Percentiles rank a stretch among this genome's conserved stretches.
Evolutionary conservation across 305 asterid species (phyloP).

Genomic region (Andrographis paniculata): DNA sequence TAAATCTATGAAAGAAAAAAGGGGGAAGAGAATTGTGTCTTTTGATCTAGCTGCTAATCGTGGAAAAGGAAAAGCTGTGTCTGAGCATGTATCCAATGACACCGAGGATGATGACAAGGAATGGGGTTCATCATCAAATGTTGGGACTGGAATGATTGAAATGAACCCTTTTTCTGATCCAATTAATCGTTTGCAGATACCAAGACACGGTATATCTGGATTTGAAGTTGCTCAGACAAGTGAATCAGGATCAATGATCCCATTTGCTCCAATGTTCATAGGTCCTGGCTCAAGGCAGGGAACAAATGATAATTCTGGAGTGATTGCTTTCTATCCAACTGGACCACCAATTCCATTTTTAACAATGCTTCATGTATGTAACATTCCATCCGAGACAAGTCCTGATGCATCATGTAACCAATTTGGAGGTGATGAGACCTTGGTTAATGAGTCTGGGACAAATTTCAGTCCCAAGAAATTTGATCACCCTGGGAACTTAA

Average conservation of each 20-base stretch:
- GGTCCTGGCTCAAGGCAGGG: conserved; percentile 66
- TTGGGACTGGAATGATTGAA: conserved; percentile 42
- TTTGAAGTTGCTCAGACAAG: conserved; percentile 71
- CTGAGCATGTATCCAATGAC: conserved; percentile 39
- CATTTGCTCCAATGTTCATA: conserved; percentile 72
- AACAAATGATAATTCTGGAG: conserved; percentile 54
- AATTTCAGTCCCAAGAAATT: conserved; percentile 42
- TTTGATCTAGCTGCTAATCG: conserved; percentile 35
- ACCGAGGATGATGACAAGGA: conserved; percentile 66
- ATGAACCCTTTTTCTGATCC: conserved; percentile 44
- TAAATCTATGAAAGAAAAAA: conserved; percentile 56
- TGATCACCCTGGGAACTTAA: conserved; percentile 47
- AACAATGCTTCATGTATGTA: conserved; percentile 82
- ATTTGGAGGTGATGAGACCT: conserved; percentile 49
- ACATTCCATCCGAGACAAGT: conserved; percentile 57
- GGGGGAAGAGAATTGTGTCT: conserved; percentile 56
- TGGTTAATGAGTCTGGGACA: conserved; percentile 41
- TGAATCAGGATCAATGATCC: conserved; percentile 60
- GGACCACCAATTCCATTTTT: conserved; percentile 99
- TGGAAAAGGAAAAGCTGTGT: conserved; percentile 57
- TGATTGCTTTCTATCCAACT: conserved; percentile 80
- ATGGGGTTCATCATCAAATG: conserved; percentile 35
- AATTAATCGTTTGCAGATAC: conserved; percentile 37
- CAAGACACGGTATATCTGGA: conserved; percentile 44
- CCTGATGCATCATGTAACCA: conserved; percentile 50